Base-by-base conservation (phyloP, 768 basidiomycete species). In the Lactarius hatsudake region DNA sequence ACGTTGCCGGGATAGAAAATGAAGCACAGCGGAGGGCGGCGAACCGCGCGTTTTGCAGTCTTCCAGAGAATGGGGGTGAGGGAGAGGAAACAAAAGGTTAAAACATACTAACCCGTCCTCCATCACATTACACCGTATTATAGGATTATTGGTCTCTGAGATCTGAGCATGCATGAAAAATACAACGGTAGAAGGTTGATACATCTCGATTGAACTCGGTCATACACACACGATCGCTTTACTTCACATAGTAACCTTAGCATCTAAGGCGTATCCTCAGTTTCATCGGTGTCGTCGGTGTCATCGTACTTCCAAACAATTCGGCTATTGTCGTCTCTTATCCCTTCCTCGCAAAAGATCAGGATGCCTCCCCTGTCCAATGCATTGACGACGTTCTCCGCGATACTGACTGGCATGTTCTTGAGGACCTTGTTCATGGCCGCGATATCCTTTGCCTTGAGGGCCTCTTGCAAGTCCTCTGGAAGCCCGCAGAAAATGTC, bases 341-440 rank as follows among this genome's bases (percentile, higher is more conserved):
- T 83, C 0, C 87, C 89, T 20, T 84, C 83, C 65, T 91, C 89
- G 48, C 88, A 86, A 75, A 96, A 96, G 77, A 82, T 92, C 78
- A 99, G 78, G 75, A 99, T 98, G 0, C 96, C 95, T 5, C 85
- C 91, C 76, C 92, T 80, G 72, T 98, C 91, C 75, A 99, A 76
- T 72, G 85, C 80, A 72, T 83, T 79, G 36, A 98, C 96, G 12
- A 94, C 81, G 34, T 86, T 81, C 78, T 98, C 96, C 5, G 96
- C 97, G 59, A 87, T 87, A 2, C 78, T 75, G 1, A 98, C 89
- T 13, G 85, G 83, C 94, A 99, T 92, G 62, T 81, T 81, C 3
- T 84, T 94, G 56, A 99, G 81, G 20, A 96, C 92, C 78, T 90
- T 89, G 80, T 99, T 99, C 42, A 98, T 95, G 66, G 79, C 81